Percentiles rank a stretch among this genome's conserved stretches.
Conservation (phyloP, 768 basidiomycete species). For the Tylopilus vinaceipallidus region DNA sequence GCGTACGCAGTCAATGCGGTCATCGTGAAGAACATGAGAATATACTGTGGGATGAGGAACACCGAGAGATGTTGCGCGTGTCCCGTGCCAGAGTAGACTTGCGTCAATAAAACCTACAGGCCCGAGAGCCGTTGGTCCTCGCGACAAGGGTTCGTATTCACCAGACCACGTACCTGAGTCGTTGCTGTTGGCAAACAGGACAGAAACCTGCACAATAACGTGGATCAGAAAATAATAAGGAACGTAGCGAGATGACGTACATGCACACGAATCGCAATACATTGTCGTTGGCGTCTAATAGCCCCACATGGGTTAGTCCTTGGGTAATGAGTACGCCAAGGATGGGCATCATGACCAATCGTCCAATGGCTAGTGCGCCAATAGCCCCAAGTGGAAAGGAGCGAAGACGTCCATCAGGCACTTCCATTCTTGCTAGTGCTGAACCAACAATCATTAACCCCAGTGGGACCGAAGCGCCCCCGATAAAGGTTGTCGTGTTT, state of each 20-base stretch:
- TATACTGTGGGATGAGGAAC: slow-evolving; percentile 60
- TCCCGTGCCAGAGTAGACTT: slow-evolving; percentile 66
- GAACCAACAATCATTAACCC: slow-evolving; percentile 63
- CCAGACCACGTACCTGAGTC: slow-evolving; percentile 42
- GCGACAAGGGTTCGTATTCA: neutral
- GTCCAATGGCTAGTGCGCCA: slow-evolving; percentile 47
- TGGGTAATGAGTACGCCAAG: slow-evolving; percentile 58
- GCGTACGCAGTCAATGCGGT: slow-evolving; percentile 37
- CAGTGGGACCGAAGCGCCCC: slow-evolving; percentile 61
- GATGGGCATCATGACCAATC: slow-evolving; percentile 56
- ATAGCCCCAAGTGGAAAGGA: slow-evolving; percentile 53
- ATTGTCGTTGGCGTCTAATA: slow-evolving; percentile 51
- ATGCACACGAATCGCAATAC: slow-evolving; percentile 68
- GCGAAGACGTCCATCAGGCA: slow-evolving; percentile 48
- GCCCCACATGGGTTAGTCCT: slow-evolving; percentile 43
- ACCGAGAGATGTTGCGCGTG: slow-evolving; percentile 57
- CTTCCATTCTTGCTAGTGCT: slow-evolving; percentile 54
- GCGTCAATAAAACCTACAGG: slow-evolving; percentile 56
- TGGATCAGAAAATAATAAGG: neutral
- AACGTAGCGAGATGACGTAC: slow-evolving; percentile 38
- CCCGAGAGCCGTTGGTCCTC: neutral
- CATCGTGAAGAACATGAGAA: slow-evolving; percentile 39
- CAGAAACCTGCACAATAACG: slow-evolving; percentile 41
- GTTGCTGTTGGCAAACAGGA: slow-evolving; percentile 63
- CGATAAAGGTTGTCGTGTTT: slow-evolving; percentile 57